These are phyloP conservation scores for Kodamaea neixiangensis DNA, from an alignment of 805 yeast species.

Conservation along the genomic window DNA sequence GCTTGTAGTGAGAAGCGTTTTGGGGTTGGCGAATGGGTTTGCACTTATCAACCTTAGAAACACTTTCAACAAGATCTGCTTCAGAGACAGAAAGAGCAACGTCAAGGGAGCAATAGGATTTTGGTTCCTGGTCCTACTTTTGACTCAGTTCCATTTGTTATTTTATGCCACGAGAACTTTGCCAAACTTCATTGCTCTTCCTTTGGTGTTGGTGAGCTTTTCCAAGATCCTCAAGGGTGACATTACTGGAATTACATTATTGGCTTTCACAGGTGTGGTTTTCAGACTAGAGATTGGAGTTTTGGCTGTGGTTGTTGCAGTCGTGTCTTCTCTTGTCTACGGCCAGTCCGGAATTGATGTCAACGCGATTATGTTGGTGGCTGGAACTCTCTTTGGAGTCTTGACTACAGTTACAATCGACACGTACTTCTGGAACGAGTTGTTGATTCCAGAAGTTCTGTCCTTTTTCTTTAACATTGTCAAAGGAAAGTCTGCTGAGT, in stretches of 20 bases:
- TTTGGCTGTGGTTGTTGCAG: constrained; percentile 49
- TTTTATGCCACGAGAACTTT: constrained; percentile 82
- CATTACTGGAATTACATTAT: constrained; percentile 47
- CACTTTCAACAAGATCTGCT: constrained; percentile 24
- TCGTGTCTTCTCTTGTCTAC: constrained; percentile 45
- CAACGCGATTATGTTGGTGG: constrained; percentile 38
- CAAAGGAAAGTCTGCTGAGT: constrained; percentile 68
- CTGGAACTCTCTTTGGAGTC: constrained; percentile 58
- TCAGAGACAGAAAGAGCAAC: constrained; percentile 20
- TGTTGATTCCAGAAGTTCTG: constrained; percentile 70
- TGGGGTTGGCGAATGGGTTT: constrained; percentile 63
- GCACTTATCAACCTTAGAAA: constrained; percentile 54
- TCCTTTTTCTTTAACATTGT: constrained; percentile 75
- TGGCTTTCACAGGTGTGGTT: constrained; percentile 64
- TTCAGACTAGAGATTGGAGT: constrained; percentile 73
- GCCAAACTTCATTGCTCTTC: constrained; percentile 86
- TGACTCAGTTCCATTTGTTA: constrained; percentile 75
- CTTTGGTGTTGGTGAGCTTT: constrained; percentile 61
- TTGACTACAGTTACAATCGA: constrained; percentile 55
- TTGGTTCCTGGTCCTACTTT: constrained; percentile 62
- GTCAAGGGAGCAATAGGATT: constrained; percentile 35
- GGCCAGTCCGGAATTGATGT: constrained; percentile 47
- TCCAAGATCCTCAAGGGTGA: constrained; percentile 53
- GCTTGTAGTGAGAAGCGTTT: constrained; percentile 52
- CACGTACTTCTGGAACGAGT: constrained; percentile 70